Percentiles rank a stretch among this genome's conserved stretches.
phyloP scores from a whole-genome alignment of 1,139 yeast genomes.

The Torulaspora pretoriensis region DNA sequence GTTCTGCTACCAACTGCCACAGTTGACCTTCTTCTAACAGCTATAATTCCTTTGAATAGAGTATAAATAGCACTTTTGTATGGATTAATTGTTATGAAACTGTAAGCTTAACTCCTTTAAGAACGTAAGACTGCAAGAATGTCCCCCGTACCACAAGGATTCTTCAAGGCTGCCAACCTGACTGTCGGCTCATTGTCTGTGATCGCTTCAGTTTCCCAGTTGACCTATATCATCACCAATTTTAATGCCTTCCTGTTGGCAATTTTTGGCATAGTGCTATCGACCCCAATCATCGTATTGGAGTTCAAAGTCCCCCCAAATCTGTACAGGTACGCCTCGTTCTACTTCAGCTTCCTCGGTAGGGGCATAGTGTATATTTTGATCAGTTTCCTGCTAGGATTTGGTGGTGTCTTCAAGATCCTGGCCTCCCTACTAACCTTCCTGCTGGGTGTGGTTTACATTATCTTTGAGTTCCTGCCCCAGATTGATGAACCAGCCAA shows the following conservation, averaged over 20 bases:
- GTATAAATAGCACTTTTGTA: conserved; percentile 9
- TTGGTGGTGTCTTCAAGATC: conserved; percentile 53
- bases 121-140: conserved; percentile 1
- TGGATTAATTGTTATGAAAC: conserved; percentile 4
- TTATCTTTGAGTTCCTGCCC: conserved; percentile 67
- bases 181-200: conserved; percentile 54
- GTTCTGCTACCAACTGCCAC: conserved; percentile 2
- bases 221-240: conserved; percentile 17
- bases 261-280: conserved; percentile 47
- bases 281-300: conserved; percentile 52
- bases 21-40: conserved; percentile 1
- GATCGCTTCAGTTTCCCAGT: conserved; percentile 41
- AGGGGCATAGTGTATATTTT: conserved; percentile 72
- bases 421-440: conserved; percentile 55
- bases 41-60: conserved; percentile 6
- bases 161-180: conserved; percentile 60
- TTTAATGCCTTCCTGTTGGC: conserved; percentile 25
- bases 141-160: conserved; percentile 19
- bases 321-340: conserved; percentile 69
- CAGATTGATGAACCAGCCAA: conserved; percentile 51
- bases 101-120: not conserved
- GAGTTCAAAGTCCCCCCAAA: conserved; percentile 67
- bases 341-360: conserved; percentile 73
- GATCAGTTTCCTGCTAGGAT: conserved; percentile 59
- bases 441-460: conserved; percentile 54